Evolutionary conservation across 1,284 basidiomycete species (phyloP).

Genomic region (Inonotus hispidus): DNA sequence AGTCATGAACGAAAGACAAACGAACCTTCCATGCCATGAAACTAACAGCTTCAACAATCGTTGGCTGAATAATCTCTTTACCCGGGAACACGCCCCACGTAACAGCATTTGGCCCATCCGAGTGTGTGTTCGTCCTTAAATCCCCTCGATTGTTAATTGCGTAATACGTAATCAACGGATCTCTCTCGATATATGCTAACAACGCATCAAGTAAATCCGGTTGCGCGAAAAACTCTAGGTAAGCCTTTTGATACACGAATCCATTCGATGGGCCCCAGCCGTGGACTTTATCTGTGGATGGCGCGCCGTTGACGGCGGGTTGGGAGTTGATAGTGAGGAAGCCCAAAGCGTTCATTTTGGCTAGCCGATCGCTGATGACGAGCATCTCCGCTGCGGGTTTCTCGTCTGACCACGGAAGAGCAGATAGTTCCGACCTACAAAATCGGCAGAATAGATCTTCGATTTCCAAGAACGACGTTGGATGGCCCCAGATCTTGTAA

Average conservation of each 20-base stretch:
- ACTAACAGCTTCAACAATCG: slow-evolving; percentile 94
- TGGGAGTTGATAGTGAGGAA: slow-evolving; percentile 99
- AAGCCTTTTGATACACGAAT: slow-evolving; percentile 98
- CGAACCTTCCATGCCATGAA: slow-evolving; percentile 96
- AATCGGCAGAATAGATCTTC: slow-evolving; percentile 75
- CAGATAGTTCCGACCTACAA: slow-evolving; percentile 64
- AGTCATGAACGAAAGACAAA: background rate
- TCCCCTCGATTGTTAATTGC: slow-evolving; percentile 92
- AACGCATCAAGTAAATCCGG: slow-evolving; percentile 72
- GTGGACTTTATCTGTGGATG: slow-evolving; percentile 80
- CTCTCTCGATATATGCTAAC: slow-evolving; percentile 81
- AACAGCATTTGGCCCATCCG: slow-evolving; percentile 94
- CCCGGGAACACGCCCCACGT: slow-evolving; percentile 99
- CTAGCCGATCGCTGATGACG: slow-evolving; percentile 76
- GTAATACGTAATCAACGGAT: slow-evolving; percentile 93
- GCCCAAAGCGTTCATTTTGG: slow-evolving; percentile 83
- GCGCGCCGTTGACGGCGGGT: slow-evolving; percentile 91
- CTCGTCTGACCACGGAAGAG: slow-evolving; percentile 96
- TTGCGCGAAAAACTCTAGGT: slow-evolving; percentile 93
- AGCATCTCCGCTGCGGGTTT: slow-evolving; percentile 81
- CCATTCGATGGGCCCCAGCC: slow-evolving; percentile 96
- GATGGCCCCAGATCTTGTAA: slow-evolving; percentile 83
- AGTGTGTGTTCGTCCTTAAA: slow-evolving; percentile 86
- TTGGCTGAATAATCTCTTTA: slow-evolving; percentile 97
- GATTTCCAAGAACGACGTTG: slow-evolving; percentile 64